Conservation (phyloP, 2,329 filamentous ascomycete genomes). For the Colletotrichum karsti region DNA sequence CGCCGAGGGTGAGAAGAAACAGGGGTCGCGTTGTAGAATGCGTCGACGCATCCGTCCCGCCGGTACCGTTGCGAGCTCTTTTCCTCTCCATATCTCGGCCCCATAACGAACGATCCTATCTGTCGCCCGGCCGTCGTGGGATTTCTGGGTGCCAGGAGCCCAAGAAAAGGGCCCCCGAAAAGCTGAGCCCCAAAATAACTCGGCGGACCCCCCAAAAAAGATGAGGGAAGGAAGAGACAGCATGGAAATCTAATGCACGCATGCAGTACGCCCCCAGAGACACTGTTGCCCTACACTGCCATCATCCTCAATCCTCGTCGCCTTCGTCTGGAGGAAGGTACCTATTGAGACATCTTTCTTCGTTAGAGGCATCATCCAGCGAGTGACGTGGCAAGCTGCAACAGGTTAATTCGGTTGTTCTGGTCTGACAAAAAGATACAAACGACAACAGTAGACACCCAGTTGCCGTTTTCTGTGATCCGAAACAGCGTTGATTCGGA, state of each 20-base stretch:
- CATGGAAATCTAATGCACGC: background rate
- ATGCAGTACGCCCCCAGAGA: constrained; percentile 1
- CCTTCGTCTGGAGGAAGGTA: too few relatives aligned
- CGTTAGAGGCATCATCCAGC: background rate
- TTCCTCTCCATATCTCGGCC: background rate
- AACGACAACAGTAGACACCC: background rate
- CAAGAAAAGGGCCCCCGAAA: background rate
- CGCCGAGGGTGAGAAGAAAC: background rate
- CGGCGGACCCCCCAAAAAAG: background rate
- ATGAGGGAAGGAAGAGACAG: background rate
- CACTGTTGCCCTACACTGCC: constrained; percentile 3
- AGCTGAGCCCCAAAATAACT: background rate
- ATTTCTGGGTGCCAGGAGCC: background rate
- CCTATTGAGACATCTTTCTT: background rate
- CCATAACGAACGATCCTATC: constrained; percentile 8
- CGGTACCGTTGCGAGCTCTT: constrained; percentile 1
- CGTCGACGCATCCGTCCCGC: constrained; percentile 4
- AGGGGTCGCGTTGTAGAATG: constrained; percentile 9
- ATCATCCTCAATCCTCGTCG: constrained; percentile 5
- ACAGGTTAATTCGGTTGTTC: background rate
- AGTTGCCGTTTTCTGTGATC: background rate
- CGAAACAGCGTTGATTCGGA: background rate
- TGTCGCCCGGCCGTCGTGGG: constrained; percentile 22
- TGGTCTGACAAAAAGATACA: background rate
- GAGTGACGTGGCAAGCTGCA: constrained; percentile 6